A percentile compares a stretch with the other conserved stretches of the same genome.
Evolutionary conservation across 2,329 filamentous ascomycete genomes (phyloP).

Genomic region (Fusarium buharicum): DNA sequence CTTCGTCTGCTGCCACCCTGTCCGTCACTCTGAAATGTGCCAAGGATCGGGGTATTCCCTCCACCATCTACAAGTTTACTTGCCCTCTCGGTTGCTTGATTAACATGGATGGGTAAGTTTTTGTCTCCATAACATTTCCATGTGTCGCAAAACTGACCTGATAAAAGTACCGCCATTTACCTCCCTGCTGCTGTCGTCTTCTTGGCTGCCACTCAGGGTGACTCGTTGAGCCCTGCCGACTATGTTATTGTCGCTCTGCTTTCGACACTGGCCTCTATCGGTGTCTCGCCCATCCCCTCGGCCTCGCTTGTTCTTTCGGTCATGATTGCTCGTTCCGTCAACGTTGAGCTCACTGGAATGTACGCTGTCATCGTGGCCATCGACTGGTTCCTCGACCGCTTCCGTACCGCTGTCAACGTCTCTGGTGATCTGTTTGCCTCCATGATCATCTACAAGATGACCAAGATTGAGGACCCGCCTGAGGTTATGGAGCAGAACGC

Average conservation of each 20-base stretch:
- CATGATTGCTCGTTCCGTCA: constrained; percentile 61
- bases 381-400: constrained; percentile 67
- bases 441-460: constrained; percentile 43
- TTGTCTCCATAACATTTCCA: background rate
- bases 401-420: constrained; percentile 63
- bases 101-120: constrained; percentile 59
- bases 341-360: constrained; percentile 59
- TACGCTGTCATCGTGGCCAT: constrained; percentile 64
- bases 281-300: constrained; percentile 64
- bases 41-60: constrained; percentile 54
- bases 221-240: constrained; percentile 54
- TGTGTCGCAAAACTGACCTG: constrained; percentile 11
- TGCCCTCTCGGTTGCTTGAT: constrained; percentile 61
- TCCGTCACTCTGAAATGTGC: constrained; percentile 59
- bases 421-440: constrained; percentile 58
- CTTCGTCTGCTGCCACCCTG: constrained; percentile 63
- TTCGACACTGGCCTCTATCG: constrained; percentile 63
- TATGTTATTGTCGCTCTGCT: constrained; percentile 62
- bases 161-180: constrained; percentile 61
- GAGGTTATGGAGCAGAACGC: constrained; percentile 35
- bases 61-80: constrained; percentile 57
- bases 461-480: constrained; percentile 37
- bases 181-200: constrained; percentile 65
- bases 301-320: constrained; percentile 62
- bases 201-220: constrained; percentile 61